These are phyloP conservation scores for Filosporella fistucella DNA, from an alignment of 495 filamentous ascomycete genomes.

Conservation along the genomic window DNA sequence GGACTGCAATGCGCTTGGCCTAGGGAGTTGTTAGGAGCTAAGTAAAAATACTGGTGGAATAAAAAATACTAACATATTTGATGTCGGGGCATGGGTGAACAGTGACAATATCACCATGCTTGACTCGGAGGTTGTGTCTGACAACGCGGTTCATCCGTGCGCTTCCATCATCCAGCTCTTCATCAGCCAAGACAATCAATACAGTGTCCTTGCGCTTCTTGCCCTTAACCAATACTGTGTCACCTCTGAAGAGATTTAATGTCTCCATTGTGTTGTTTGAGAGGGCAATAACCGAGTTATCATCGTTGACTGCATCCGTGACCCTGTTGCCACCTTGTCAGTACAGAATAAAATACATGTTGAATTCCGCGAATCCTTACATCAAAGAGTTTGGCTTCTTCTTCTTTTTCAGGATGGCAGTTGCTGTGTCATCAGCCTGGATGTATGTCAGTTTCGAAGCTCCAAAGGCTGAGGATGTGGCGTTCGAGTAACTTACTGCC, in stretches of 20 bases:
- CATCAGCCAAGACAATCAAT: conserved; percentile 93
- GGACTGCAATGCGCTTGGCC: conserved; percentile 98
- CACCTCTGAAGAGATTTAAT: conserved; percentile 94
- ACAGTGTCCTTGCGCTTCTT: conserved; percentile 99
- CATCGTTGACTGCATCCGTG: conserved; percentile 96
- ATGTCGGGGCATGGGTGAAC: conserved; percentile 99
- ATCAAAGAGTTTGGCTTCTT: conserved; percentile 99
- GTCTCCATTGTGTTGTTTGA: conserved; percentile 99
- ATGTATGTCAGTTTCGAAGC: conserved; percentile 25
- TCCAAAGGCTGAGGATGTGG: conserved; percentile 25
- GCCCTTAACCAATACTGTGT: conserved; percentile 95
- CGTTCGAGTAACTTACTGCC: conserved; percentile 52
- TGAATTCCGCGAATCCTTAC: conserved; percentile 43
- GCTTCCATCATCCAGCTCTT: conserved; percentile 95
- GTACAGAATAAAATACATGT: conserved; percentile 18
- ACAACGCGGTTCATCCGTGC: conserved; percentile 97
- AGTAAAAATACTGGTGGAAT: neutral
- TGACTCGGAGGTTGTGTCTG: conserved; percentile 94
- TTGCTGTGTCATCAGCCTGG: conserved; percentile 88
- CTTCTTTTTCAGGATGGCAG: conserved; percentile 99
- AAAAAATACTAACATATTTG: conserved; percentile 79
- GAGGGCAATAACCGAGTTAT: conserved; percentile 97
- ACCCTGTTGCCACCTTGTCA: conserved; percentile 58
- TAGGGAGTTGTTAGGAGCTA: conserved; percentile 33
- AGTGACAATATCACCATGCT: conserved; percentile 95